Evolutionary conservation across 1,284 basidiomycete species (phyloP), one percentile per base, ranked within the genome.

Genomic region (Somion occarium): DNA sequence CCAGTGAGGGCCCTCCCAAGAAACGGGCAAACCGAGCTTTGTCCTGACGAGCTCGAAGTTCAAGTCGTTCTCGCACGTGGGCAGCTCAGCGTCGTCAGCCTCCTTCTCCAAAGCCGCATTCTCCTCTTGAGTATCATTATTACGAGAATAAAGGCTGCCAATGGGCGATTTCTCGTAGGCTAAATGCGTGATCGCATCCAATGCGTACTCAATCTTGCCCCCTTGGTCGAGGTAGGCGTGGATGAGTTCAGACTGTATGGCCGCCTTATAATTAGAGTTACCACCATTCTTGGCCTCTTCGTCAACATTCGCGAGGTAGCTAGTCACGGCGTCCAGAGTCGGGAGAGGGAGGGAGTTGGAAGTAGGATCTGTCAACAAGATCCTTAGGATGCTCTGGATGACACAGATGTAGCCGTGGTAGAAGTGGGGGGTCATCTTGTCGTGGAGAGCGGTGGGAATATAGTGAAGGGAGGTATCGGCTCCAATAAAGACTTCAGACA

Each of bases 71-170:
- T 20, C 44, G 39, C 57, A 59, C 43, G 24, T 25, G 25, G 58
- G 54, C 23, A 78, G 59, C 7, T 18, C 20, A 9, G 7, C 39
- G 22, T 65, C 59, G 52, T 74, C 73, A 53, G 49, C 38, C 44
- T 54, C 50, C 20, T 44, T 43, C 48, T 38, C 54, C 34, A 57
- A 53, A 41, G 77, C 75, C 2, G 69, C 66, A 51, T 78, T 75
- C 11, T 57, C 53, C 41, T 53, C 51, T 46, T 44, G 48, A 24
- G 51, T 3, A 19, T 47, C 44, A 13, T 34, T 20, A 24, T 49
- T 46, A 7, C 48, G 19, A 2, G 42, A 22, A 44, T 52, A 56
- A 42, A 49, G 48, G 12, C 37, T 18, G 7, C 52, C 58, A 25
- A 24, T 45, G n/a, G 54, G 56, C 22, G 53, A 56, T 39, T 48